Base-by-base conservation (phyloP, 371 early-diverging fungal genomes). In the Mortierella polycephala region DNA sequence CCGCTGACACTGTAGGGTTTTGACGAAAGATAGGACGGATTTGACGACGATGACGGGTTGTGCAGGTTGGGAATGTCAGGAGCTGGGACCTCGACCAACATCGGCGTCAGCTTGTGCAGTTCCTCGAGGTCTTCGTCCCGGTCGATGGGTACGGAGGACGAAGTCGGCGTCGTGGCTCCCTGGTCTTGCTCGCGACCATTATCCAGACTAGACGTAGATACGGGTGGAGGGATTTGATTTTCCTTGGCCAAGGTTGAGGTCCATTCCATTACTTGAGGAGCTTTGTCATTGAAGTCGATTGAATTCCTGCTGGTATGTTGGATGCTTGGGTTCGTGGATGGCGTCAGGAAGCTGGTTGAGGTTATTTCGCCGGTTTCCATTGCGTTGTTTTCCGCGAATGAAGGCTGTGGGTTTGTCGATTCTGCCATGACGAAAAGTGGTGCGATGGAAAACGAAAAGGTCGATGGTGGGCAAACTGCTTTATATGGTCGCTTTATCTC, bases 251-350 rank as follows among this genome's bases (percentile, higher is more conserved):
- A 45, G 57, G 63, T 67, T 1, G 67, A 67, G 54, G 76, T 75
- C 76, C 76, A 75, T 61, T 75, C 67, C 71, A 75, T 75, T 57
- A 75, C 76, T 67, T 75, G 76, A 30, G 76, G 76, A 1, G 62
- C 76, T 49, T 75, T 75, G 44, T 75, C 71, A 45, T 46, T 67
- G 56, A 60, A 75, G 71, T 70, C 76, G 64, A 75, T 71, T 56
- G 76, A 75, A 60, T 63, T 71, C 16, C 76, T 67, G 60, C 61
- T 55, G 4, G 71, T 20, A 51, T 46, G 11, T 20, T 23, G 49
- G 50, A 58, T 62, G 49, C 41, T 18, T 21, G 76, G 76, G 64
- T 75, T 75, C 9, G 76, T 75, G 18, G 76, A 62, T 7, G 76
- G 76, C 5, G 76, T 75, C 20, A 75, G 53, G 57, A 71, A 75